Percentiles rank a stretch among this genome's conserved stretches.
Conservation (phyloP, 306 rosid genomes). For the Prunus fruticosa region DNA sequence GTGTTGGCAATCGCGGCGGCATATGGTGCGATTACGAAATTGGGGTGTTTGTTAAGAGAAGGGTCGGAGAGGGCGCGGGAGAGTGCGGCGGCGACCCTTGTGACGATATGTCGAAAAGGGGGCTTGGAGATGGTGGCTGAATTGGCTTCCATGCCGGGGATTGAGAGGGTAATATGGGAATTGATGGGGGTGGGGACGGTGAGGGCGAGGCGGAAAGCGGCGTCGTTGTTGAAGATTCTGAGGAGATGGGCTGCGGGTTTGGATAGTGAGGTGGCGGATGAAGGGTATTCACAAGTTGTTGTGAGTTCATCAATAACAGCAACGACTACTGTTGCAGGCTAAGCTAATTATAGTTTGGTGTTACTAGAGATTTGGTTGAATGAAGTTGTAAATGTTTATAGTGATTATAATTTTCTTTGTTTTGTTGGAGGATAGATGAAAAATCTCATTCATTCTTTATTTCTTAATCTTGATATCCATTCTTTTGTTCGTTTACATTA, state of each 20-base stretch:
- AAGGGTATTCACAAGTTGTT: constrained; percentile 26
- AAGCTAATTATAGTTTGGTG: neutral
- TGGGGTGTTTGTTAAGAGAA: constrained; percentile 54
- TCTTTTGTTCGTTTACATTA: neutral
- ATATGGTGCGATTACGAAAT: constrained; percentile 40
- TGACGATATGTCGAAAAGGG: constrained; percentile 72
- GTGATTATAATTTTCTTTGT: neutral
- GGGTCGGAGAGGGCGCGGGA: constrained; percentile 81
- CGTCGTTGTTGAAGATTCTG: constrained; percentile 67
- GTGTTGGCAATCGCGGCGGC: constrained; percentile 65
- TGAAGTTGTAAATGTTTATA: neutral
- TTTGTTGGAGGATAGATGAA: neutral
- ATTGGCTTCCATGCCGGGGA: constrained; percentile 56
- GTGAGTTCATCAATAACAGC: constrained; percentile 1
- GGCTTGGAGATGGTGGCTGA: constrained; percentile 80
- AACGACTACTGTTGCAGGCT: neutral
- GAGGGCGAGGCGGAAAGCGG: constrained; percentile 80
- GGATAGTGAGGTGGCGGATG: constrained; percentile 30
- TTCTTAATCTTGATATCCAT: neutral
- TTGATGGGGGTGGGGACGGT: constrained; percentile 70
- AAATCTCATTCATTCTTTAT: neutral
- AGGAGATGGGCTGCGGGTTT: constrained; percentile 91
- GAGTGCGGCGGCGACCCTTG: constrained; percentile 84
- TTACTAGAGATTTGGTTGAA: neutral
- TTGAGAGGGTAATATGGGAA: constrained; percentile 88